A percentile compares a stretch with the other conserved stretches of the same genome.
Evolutionary conservation across 768 basidiomycete genomes (phyloP).

Genomic region (Suillus fuscotomentosus): DNA sequence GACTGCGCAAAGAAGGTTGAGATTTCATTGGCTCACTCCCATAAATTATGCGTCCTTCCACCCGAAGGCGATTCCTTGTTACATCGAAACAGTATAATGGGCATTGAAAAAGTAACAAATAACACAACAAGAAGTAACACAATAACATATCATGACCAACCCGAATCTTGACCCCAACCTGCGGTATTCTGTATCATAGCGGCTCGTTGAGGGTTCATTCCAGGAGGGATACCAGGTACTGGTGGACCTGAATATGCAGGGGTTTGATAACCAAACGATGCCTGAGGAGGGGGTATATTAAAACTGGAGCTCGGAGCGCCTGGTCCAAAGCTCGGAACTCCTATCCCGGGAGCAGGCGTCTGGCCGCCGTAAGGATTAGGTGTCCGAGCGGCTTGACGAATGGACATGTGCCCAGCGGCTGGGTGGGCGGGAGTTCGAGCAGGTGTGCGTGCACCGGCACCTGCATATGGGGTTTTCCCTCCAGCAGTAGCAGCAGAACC

Average conservation of each 20-base stretch:
- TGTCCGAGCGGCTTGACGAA: slow-evolving; percentile 67
- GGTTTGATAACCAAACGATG: slow-evolving; percentile 42
- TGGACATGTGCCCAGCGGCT: slow-evolving; percentile 81
- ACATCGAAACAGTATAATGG: slow-evolving; percentile 25
- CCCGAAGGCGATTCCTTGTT: slow-evolving; percentile 4
- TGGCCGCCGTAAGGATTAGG: slow-evolving; percentile 73
- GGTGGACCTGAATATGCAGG: slow-evolving; percentile 48
- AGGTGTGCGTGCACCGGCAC: slow-evolving; percentile 72
- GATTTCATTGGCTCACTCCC: background rate
- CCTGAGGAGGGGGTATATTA: slow-evolving; percentile 29
- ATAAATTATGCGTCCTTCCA: background rate
- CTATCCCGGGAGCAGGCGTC: slow-evolving; percentile 36
- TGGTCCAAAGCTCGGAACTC: slow-evolving; percentile 34
- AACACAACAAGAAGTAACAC: slow-evolving; percentile 16
- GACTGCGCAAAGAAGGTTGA: background rate
- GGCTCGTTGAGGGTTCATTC: slow-evolving; percentile 67
- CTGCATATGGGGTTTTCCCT: slow-evolving; percentile 74
- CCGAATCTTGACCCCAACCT: slow-evolving; percentile 35
- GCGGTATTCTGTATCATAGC: slow-evolving; percentile 57
- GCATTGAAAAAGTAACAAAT: slow-evolving; percentile 11
- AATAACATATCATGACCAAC: slow-evolving; percentile 26
- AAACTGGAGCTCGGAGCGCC: slow-evolving; percentile 27
- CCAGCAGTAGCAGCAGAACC: slow-evolving; percentile 44
- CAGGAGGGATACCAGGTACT: slow-evolving; percentile 47
- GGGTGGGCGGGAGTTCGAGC: slow-evolving; percentile 68